These are phyloP conservation scores for sweet orange (Citrus sinensis) DNA, from an alignment of 345 rosid species.

Conservation along the genomic window DVS_A1.0 CM039161.1:3539001-3539500, in stretches of 20 bases:
- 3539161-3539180: no score
- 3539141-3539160: background rate
- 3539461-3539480: slow-evolving; percentile 87
- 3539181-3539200: no score
- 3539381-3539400: background rate
- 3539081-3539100: background rate
- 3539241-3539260: background rate
- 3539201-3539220: background rate
- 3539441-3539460: slow-evolving; percentile 71
- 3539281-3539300: background rate
- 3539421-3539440: background rate
- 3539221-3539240: background rate
- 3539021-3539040: background rate
- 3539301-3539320: background rate
- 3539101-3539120: background rate
- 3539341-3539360: background rate
- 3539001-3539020: background rate
- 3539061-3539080: background rate
- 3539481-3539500: slow-evolving; percentile 75
- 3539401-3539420: background rate
- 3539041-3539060: background rate
- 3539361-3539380: background rate
- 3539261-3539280: background rate
- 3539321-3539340: background rate
- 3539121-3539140: background rate